Base-by-base conservation (phyloP, 2,329 filamentous ascomycete species). In the Diaporthe sp. region DNA sequence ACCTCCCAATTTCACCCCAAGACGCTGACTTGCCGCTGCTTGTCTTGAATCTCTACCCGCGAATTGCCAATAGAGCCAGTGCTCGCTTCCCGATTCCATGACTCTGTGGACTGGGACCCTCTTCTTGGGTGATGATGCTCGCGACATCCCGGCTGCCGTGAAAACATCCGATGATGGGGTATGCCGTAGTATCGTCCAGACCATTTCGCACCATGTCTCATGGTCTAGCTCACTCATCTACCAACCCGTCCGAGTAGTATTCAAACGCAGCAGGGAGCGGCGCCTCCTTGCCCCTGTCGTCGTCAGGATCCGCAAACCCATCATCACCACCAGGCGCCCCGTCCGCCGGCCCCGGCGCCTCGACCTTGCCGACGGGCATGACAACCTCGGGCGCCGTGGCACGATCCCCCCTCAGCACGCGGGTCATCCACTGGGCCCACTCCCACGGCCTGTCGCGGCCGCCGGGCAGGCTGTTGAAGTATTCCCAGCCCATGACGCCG, bases 401-500 rank as follows among this genome's bases (percentile, higher is more conserved):
- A 53, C 71, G 61, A 44, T 87, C 76, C 82, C 74, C 78, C 44
- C 78, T 80, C 77, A 84, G 79, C 75, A 83, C 75, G 71, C 77
- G 81, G 1, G 90, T 90, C 87, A 96, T 92, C 74, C 87, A 88
- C 61, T 88, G 88, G 1, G 92, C 93, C 94, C 94, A 96, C 78
- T 94, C 89, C 93, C 93, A 95, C 2, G 93, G 92, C 74, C 86
- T 85, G 42, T 87, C 86, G 67, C 83, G 83, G 34, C 88, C 91
- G 1, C 91, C 91, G 0, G 92, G 92, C 73, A 91, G 82, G 59
- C 90, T 88, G 83, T 95, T 95, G 85, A 95, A 96, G 80, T 95
- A 96, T 83, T 97, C 94, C 94, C 94, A 96, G 3, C 94, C 94
- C 92, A 95, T 95, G 0, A 96, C 92, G 1, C 94, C 94, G 2